These are phyloP conservation scores for Osmanthus fragrans DNA, from an alignment of 257 asterid species.

Conservation along the genomic window DNA sequence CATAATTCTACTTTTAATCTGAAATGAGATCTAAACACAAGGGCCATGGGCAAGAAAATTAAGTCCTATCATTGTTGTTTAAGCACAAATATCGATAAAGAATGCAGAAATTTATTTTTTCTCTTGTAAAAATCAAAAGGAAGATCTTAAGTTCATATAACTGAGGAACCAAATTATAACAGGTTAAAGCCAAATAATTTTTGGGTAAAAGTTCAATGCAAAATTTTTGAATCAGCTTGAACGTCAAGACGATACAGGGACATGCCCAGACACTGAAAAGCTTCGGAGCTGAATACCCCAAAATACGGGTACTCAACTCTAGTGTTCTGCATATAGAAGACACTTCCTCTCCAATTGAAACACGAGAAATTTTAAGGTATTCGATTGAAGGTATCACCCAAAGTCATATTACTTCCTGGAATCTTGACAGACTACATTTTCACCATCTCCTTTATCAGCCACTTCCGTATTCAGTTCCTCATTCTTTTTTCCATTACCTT, in stretches of 20 bases:
- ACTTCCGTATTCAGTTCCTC: constrained; percentile 13
- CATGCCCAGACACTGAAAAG: constrained; percentile 16
- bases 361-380: background rate
- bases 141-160: constrained; percentile 4
- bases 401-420: background rate
- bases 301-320: constrained; percentile 5
- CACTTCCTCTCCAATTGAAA: background rate
- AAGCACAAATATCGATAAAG: constrained; percentile 6
- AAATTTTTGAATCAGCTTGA: constrained; percentile 34
- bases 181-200: background rate
- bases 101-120: background rate
- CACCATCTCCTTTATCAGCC: constrained; percentile 27
- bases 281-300: constrained; percentile 13
- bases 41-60: background rate
- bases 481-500: constrained; percentile 20
- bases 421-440: background rate
- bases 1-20: background rate
- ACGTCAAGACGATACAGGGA: constrained; percentile 23
- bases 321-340: background rate
- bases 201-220: constrained; percentile 20
- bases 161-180: constrained; percentile 3
- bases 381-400: background rate
- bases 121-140: constrained; percentile 23
- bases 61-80: background rate
- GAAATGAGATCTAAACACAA: constrained; percentile 6